Evolutionary conservation across 257 asterid genomes (phyloP).

Genomic region (Coffea eugenioides): DNA sequence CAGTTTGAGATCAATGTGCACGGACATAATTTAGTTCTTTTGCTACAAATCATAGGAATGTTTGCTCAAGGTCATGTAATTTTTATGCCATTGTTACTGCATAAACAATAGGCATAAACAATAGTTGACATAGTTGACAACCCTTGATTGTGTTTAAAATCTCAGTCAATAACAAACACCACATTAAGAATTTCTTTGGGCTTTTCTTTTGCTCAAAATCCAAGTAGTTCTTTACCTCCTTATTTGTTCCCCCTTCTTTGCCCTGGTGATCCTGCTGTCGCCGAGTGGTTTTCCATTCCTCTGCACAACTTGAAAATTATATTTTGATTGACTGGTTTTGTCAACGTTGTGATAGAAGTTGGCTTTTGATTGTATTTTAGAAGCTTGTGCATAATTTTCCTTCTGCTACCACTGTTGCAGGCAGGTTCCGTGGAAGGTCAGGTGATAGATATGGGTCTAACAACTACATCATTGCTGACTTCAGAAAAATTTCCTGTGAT

Average conservation of each 20-base stretch:
- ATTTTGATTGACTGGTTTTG: background rate
- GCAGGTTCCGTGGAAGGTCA: conserved; percentile 98
- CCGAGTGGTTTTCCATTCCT: background rate
- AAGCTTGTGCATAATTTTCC: background rate
- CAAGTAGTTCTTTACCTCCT: background rate
- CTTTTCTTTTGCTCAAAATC: background rate
- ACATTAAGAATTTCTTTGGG: too few species aligned
- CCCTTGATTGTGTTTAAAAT: background rate
- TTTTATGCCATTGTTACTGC: too few species aligned
- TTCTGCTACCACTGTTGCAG: conserved; percentile 35
- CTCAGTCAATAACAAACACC: too few species aligned
- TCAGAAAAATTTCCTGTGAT: conserved; percentile 82
- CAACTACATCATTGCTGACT: conserved; percentile 77
- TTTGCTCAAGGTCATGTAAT: background rate
- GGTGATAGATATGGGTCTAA: conserved; percentile 87
- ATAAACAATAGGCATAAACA: too few species aligned
- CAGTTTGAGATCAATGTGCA: background rate
- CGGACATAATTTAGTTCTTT: background rate
- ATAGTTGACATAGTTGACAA: too few species aligned
- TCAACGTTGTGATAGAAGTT: background rate
- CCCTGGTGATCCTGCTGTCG: too few species aligned
- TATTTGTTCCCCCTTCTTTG: background rate
- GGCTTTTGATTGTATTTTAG: background rate
- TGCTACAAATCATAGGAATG: background rate
- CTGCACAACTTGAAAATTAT: background rate